phyloP scores from a whole-genome alignment of 2,329 filamentous ascomycete genomes.

The Botrytis hyacinthi region DNA sequence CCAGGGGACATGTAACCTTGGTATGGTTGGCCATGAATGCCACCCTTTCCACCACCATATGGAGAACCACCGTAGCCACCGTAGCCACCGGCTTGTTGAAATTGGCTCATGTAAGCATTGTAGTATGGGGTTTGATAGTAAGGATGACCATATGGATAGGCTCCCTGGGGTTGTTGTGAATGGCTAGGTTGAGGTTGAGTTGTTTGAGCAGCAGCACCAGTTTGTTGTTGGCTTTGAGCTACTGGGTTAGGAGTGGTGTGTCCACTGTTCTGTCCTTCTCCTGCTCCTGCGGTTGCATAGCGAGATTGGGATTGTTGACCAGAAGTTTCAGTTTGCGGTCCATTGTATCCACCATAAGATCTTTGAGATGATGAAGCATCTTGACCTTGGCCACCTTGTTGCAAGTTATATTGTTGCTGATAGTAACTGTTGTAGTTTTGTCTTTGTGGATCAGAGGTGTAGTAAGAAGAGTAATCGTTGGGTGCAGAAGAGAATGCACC shows the following conservation, averaged over 20 bases:
- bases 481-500: slow-evolving; percentile 71
- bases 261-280: slow-evolving; percentile 80
- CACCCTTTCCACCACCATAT: slow-evolving; percentile 38
- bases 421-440: slow-evolving; percentile 73
- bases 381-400: slow-evolving; percentile 58
- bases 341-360: slow-evolving; percentile 71
- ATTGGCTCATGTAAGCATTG: slow-evolving; percentile 56
- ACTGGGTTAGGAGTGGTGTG: slow-evolving; percentile 87
- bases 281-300: slow-evolving; percentile 57
- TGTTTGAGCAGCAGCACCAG: slow-evolving; percentile 43
- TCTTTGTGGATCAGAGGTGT: slow-evolving; percentile 73
- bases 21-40: slow-evolving; percentile 39
- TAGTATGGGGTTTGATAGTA: slow-evolving; percentile 65
- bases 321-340: slow-evolving; percentile 63
- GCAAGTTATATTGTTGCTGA: slow-evolving; percentile 54
- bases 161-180: slow-evolving; percentile 49
- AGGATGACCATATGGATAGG: slow-evolving; percentile 55
- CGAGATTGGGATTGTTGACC: slow-evolving; percentile 62
- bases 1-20: slow-evolving; percentile 40
- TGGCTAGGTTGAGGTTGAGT: slow-evolving; percentile 45
- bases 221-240: slow-evolving; percentile 51
- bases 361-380: slow-evolving; percentile 72
- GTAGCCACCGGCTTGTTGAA: slow-evolving; percentile 44
- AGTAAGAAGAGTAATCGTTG: slow-evolving; percentile 81
- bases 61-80: slow-evolving; percentile 41